Base-by-base conservation (phyloP, 768 basidiomycete species). In the Lyophyllum atratum region DNA sequence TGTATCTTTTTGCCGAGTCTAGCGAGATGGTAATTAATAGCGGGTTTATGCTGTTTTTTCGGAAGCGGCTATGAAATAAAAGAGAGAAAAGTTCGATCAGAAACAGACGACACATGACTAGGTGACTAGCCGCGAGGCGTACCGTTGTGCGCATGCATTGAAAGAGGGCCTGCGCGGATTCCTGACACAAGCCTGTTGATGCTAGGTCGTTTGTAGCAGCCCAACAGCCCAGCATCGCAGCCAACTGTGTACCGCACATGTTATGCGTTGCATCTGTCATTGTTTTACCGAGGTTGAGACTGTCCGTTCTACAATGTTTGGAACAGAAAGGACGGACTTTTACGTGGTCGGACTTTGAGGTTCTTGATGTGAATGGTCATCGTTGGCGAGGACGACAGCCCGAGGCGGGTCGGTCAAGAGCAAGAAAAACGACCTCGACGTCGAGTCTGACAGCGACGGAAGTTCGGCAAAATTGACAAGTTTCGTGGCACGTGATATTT, bases 11-110 rank as follows among this genome's bases (percentile, higher is more conserved):
- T 91, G 59, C 84, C 81, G 60, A 93, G 78, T 70, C 92, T 84
- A 64, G 90, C 87, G 62, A 95, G 84, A 71, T 94, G 92, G 70
- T 92, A 95, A 72, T 95, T 95, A 76, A 95, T 93, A 31, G 89
- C 85, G 31, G 93, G 83, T 67, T 80, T 81, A 50, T 86, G 90
- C 43, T 72, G 71, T 68, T 87, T 91, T 59, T 84, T 84, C 48
- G 81, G 78, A 67, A 85, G 77, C 11, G 89, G 87, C 92, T 94
- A 66, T 12, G 58, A 14, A 45, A 66, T 12, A 58, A 14, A 45
- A 53, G 34, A 55, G 58, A 48, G 17, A 25, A 24, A 54, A 51
- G 55, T 25, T 44, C 40, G 44, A 51, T 21, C 52, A 51, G 55
- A 29, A 25, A 33, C 8, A 48, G n/a, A 50, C 44, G 29, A 56